Percentiles rank a stretch among this genome's conserved stretches.
phyloP scores from a whole-genome alignment of 208 protist genomes.

The Trypanosoma cruzi region DNA sequence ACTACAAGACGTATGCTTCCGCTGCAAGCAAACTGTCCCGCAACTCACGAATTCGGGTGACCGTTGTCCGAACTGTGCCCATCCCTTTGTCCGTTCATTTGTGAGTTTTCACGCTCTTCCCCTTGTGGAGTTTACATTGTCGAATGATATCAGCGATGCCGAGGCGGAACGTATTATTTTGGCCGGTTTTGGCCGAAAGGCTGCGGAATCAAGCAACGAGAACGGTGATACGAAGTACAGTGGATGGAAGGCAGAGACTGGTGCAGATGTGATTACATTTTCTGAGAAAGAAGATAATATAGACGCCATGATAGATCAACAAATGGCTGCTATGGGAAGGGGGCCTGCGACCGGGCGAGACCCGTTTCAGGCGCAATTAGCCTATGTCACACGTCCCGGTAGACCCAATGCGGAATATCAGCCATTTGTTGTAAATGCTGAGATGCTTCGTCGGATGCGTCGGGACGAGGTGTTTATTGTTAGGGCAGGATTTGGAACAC shows the following conservation, averaged over 20 bases:
- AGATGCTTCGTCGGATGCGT: slow-evolving; percentile 80
- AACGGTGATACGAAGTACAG: slow-evolving; percentile 31
- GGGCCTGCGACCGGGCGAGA: slow-evolving; percentile 66
- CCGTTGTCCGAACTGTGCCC: slow-evolving; percentile 90
- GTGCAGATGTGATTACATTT: slow-evolving; percentile 90
- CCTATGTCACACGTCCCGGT: slow-evolving; percentile 76
- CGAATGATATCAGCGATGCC: slow-evolving; percentile 85
- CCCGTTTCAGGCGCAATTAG: slow-evolving; percentile 90
- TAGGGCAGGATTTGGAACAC: slow-evolving; percentile 55
- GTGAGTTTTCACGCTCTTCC: slow-evolving; percentile 92
- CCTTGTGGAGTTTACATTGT: slow-evolving; percentile 94
- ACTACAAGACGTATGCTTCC: slow-evolving; percentile 90
- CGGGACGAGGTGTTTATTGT: slow-evolving; percentile 92
- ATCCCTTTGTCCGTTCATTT: slow-evolving; percentile 94
- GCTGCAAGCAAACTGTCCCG: slow-evolving; percentile 90
- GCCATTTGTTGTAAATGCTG: slow-evolving; percentile 79
- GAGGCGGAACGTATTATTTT: slow-evolving; percentile 87
- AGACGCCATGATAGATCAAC: slow-evolving; percentile 85
- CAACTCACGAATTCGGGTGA: slow-evolving; percentile 86
- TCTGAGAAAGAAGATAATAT: slow-evolving; percentile 77
- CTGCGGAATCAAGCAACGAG: slow-evolving; percentile 23
- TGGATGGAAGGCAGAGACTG: slow-evolving; percentile 63
- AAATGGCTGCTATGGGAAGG: slow-evolving; percentile 79
- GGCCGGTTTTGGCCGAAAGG: slow-evolving; percentile 53
- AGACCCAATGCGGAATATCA: slow-evolving; percentile 73